phyloP scores from a whole-genome alignment of 2,329 filamentous ascomycete genomes.

The Ceratocystiopsis brevicomis region DNA sequence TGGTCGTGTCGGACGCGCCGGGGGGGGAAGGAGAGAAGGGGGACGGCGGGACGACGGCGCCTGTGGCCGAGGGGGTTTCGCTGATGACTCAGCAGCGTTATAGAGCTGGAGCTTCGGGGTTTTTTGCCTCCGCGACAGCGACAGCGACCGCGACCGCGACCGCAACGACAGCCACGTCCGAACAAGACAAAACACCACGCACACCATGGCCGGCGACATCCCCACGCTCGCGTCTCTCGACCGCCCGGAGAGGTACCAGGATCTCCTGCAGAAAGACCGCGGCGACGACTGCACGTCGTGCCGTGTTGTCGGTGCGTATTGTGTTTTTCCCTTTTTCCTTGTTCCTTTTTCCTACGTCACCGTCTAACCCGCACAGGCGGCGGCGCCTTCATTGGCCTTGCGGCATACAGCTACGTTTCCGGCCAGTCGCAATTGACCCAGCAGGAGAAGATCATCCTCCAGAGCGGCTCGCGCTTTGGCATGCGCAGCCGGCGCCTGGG shows the following conservation, averaged over 20 bases:
- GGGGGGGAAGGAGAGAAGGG: too few species aligned
- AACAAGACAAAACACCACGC: too few species aligned
- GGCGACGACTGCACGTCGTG: conserved; percentile 53
- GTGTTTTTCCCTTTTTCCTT: not conserved
- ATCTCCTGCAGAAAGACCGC: conserved; percentile 34
- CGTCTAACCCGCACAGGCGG: conserved; percentile 32
- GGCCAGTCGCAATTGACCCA: conserved; percentile 52
- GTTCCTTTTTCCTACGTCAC: not conserved
- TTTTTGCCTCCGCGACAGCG: too few species aligned
- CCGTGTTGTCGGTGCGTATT: conserved; percentile 45
- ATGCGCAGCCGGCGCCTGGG: conserved; percentile 51
- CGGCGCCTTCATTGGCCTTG: conserved; percentile 56
- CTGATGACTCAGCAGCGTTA: too few species aligned
- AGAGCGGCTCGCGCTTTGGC: conserved; percentile 51
- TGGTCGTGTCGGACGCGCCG: conserved; percentile 1
- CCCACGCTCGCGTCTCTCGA: conserved; percentile 35
- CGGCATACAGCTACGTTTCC: conserved; percentile 58
- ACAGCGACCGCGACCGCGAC: too few species aligned
- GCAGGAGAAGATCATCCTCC: conserved; percentile 45
- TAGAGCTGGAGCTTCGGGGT: too few species aligned
- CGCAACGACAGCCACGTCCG: too few species aligned
- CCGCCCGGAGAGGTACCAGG: conserved; percentile 42
- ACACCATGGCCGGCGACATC: conserved; percentile 25
- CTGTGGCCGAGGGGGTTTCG: too few species aligned
- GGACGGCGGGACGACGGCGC: too few species aligned